Evolutionary conservation across 2,329 filamentous ascomycete genomes (phyloP).

Genomic region (Penicillium paneum): DNA sequence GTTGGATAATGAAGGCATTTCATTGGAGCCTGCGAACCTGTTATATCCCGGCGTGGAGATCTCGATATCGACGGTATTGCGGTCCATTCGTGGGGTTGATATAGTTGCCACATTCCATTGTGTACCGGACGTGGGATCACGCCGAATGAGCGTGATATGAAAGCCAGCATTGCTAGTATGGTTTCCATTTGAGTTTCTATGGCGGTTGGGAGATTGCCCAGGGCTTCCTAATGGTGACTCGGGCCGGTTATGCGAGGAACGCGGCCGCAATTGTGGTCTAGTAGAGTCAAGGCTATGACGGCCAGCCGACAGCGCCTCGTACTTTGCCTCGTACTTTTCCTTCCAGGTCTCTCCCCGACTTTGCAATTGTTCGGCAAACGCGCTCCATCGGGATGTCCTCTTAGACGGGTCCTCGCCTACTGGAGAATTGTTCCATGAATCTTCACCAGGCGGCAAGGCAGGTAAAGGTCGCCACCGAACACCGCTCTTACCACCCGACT

Average conservation of each 20-base stretch:
- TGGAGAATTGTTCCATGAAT: conserved; percentile 9
- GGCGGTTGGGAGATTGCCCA: conserved; percentile 27
- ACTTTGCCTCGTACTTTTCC: conserved; percentile 25
- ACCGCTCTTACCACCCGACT: conserved; percentile 1
- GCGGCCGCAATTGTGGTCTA: conserved; percentile 26
- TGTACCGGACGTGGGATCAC: conserved; percentile 63
- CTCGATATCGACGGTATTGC: conserved; percentile 49
- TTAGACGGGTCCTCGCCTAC: conserved; percentile 12
- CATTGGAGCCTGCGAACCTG: conserved; percentile 50
- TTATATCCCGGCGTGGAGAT: conserved; percentile 59
- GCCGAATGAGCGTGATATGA: conserved; percentile 63
- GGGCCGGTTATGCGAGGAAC: conserved; percentile 17
- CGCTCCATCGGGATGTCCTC: conserved; percentile 31
- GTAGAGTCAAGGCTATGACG: conserved; percentile 33
- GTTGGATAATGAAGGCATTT: conserved; percentile 34
- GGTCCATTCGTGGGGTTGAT: conserved; percentile 38
- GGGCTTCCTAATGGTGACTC: conserved; percentile 26
- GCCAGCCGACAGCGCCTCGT: conserved; percentile 22
- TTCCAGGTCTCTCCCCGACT: conserved; percentile 21
- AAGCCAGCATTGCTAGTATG: conserved; percentile 28
- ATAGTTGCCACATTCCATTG: conserved; percentile 76
- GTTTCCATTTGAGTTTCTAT: conserved; percentile 7
- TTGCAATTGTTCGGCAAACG: conserved; percentile 26
- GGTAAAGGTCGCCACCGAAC: conserved; percentile 28
- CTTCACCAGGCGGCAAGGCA: conserved; percentile 26